Evolutionary conservation across 257 asterid genomes (phyloP).

Genomic region (Ocimum tenuiflorum): DNA sequence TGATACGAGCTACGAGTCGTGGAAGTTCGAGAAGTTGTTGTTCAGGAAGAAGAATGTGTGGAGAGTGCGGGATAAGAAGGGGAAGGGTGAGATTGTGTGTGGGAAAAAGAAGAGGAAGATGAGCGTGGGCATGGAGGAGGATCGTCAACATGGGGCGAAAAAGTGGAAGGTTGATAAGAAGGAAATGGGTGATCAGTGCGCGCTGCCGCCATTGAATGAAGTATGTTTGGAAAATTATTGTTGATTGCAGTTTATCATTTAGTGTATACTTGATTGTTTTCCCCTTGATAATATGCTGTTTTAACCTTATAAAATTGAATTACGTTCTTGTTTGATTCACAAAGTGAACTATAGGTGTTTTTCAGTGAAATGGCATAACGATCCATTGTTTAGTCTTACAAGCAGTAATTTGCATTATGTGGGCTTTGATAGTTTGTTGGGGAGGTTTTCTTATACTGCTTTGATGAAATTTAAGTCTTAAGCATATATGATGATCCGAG

Average conservation of each 20-base stretch:
- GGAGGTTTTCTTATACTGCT: not conserved
- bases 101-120: slow-evolving; percentile 49
- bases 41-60: slow-evolving; percentile 75
- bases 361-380: not conserved
- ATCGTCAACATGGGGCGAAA: slow-evolving; percentile 27
- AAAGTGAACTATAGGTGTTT: not conserved
- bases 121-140: slow-evolving; percentile 12
- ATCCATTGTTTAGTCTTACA: not conserved
- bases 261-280: not conserved
- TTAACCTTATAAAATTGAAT: not conserved
- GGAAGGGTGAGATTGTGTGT: slow-evolving; percentile 25
- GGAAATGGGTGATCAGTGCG: slow-evolving; percentile 23
- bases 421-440: not conserved
- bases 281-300: slow-evolving; percentile 5
- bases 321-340: not conserved
- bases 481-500: not conserved
- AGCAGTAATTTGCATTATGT: not conserved
- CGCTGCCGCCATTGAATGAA: slow-evolving; percentile 22
- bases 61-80: slow-evolving; percentile 70
- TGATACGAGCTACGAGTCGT: slow-evolving; percentile 70
- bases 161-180: slow-evolving; percentile 35
- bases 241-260: not conserved
- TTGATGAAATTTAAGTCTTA: not conserved
- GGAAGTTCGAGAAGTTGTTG: slow-evolving; percentile 85
- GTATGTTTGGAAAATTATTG: slow-evolving; percentile 31